Base-by-base conservation (phyloP, 495 filamentous ascomycete genomes). In the Aspergillus leporis region DNA sequence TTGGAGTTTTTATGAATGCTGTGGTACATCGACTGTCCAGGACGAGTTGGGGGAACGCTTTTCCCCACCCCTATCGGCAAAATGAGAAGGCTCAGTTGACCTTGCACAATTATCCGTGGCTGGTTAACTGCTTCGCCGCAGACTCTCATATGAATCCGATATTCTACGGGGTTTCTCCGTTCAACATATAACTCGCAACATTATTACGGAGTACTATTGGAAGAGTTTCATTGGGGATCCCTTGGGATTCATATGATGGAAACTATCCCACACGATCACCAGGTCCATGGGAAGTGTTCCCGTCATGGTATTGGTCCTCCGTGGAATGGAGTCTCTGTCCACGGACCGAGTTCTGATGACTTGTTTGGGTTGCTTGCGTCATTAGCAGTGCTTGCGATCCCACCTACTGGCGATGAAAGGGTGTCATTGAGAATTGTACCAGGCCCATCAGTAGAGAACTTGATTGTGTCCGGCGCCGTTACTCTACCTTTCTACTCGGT, bases 271-370 rank as follows among this genome's bases (percentile, higher is more conserved):
- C 2, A 21, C 47, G 47, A 28, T 10, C 13, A 6, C 47, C 18
- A 12, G n/a, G 14, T 28, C 2, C 6, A 14, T 7, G 4, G 14
- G 21, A 50, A 6, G 8, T 22, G 47, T 50, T 50, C 14, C 47
- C 47, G 8, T 50, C 47, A 14, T 50, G 47, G 47, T 50, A 16
- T 8, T 50, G 47, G 47, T 14, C 28, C 16, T 50, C 47, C 5
- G 25, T 23, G 5, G 31, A 50, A 50, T 50, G 22, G 3, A 19
- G 25, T 50, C 5, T 10, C 10, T 5, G 5, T 32, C 5, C 31
- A 32, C 5, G 10, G 31, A 10, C 5, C 31, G 31, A 10, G 31
- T 5, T 32, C 31, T 5, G 5, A 10, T 5, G 31, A 5, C 31
- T 5, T 5, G 10, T 32, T 5, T 10, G 10, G 31, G 10, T 10